phyloP scores from a whole-genome alignment of 1,284 basidiomycete species.

The Moesziomyces aphidis region DNA sequence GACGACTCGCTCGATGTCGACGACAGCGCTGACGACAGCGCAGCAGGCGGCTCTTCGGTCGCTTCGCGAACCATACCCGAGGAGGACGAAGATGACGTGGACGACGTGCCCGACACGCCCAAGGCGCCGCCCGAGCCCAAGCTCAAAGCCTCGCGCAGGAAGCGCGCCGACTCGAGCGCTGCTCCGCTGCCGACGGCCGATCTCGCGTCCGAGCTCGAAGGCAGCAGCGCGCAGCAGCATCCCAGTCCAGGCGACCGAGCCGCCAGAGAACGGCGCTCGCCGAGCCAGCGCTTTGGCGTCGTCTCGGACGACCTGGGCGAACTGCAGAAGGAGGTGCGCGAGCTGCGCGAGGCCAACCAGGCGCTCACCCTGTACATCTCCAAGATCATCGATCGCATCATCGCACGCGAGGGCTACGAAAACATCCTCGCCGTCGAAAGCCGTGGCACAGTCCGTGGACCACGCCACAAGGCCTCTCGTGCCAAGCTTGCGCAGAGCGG shows the following conservation, averaged over 20 bases:
- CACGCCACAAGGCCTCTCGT: conserved; percentile 32
- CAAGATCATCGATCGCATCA: conserved; percentile 95
- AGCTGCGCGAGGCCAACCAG: conserved; percentile 92
- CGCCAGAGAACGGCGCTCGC: conserved; percentile 45
- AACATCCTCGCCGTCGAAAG: conserved; percentile 86
- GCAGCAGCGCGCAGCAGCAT: conserved; percentile 73
- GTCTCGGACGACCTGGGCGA: conserved; percentile 42
- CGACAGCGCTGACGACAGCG: conserved; percentile 21
- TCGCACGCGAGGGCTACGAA: conserved; percentile 91
- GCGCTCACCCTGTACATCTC: conserved; percentile 91
- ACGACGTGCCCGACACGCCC: conserved; percentile 57
- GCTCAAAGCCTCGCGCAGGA: conserved; percentile 19
- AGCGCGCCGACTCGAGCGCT: conserved; percentile 10
- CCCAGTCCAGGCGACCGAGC: conserved; percentile 20
- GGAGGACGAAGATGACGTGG: conserved; percentile 51
- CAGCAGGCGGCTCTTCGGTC: conserved; percentile 14
- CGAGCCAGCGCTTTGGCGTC: conserved; percentile 50
- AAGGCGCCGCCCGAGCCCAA: conserved; percentile 18
- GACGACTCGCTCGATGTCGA: conserved; percentile 24
- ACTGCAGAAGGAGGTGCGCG: conserved; percentile 80
- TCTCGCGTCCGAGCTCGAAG: conserved; percentile 81
- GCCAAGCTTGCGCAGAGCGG: conserved; percentile 14
- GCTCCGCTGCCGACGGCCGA: conserved; percentile 13
- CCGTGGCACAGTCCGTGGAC: conserved; percentile 68
- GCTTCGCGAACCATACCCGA: conserved; percentile 37